Evolutionary conservation across 2,329 filamentous ascomycete genomes (phyloP), one percentile per base, ranked within the genome.

Genomic region (Diaporthe citri): DNA sequence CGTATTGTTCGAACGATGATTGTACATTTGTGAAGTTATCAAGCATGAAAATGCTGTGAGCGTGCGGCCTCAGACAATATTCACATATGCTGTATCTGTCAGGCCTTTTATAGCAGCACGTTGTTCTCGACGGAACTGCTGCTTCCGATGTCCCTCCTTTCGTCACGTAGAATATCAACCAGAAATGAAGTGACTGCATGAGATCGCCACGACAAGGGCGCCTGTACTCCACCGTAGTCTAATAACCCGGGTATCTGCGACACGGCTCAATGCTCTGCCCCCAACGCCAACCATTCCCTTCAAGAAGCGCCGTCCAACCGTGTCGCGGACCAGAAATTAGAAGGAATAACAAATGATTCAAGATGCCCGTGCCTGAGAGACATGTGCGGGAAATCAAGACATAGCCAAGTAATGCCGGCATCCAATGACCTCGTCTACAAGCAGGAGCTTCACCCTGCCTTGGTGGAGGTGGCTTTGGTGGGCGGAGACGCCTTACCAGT

Each of bases 181-280:
- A 15, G 13, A 10, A 25, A n/a, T 17, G 2, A n/a, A 25, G 7
- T 8, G 20, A 22, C 34, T 39, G 28, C 43, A 6, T 25, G 17
- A 39, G 22, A 25, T 17, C 12, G 13, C 28, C 28, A 22, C 13
- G 2, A 25, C 13, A 39, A 10, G 22, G 12, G 52, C 39, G 39
- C 36, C 41, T 48, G 28, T 12, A 71, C 28, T 41, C 55, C 55
- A 48, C 67, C 39, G 41, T 41, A 59, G 67, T 48, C 67, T 55
- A 8, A 46, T 59, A 43, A 71, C 52, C 31, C 39, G 52, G 31
- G 55, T 48, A 56, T 57, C 28, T 57, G 39, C 34, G 39, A 46
- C 22, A 41, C 20, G 10, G 20, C 34, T 36, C 10, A 48, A 46
- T 43, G 7, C 5, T 10, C 31, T 3, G 10, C 17, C 25, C 25